Base-by-base conservation (phyloP, 306 rosid genomes). In the Gynostemma pentaphyllum region DNA sequence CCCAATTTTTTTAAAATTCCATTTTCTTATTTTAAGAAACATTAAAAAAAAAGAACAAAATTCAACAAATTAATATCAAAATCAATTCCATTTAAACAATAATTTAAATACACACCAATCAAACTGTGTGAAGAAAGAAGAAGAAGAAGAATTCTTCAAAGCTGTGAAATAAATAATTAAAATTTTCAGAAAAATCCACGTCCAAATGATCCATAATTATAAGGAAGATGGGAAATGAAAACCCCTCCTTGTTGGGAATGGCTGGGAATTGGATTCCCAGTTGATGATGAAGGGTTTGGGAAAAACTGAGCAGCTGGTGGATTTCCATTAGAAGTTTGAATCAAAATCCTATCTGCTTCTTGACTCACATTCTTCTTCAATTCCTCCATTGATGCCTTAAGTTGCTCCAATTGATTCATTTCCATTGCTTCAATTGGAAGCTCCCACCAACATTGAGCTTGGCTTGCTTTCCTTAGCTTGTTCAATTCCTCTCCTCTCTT, bases 351-450 rank as follows among this genome's bases (percentile, higher is more conserved):
- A 9, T 75, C 83, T 22, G 72, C 72, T 45, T 79, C 75, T 46
- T 66, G 67, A 1, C 37, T 40, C 45, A 79, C 80, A 26, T 39
- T 53, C 78, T 53, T 79, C 69, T 79, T 68, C 37, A 79, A 68
- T 15, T 72, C 80, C 27, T 61, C 79, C 7, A 73, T 32, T 0
- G 72, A 57, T 3, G 1, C 56, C 67, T 18, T 63, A 49, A 82
- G 55, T 34, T 76, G 71, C 24, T 68, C 51, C 5, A 77, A 68
- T 26, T 63, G 72, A 6, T 56, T 22, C 64, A 37, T 1, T 19
- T 72, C 72, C 29, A 77, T 49, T 65, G 19, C 72, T n/a, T 63
- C 78, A 1, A 68, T 7, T 5, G 68, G 75, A 10, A 9, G 10
- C 27, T 73, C 70, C 75, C 70, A 60, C 76, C 80, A 70, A 4